These are phyloP conservation scores for Candida methanosorbosa DNA, from an alignment of 805 yeast genomes.

Conservation along the genomic window DNA sequence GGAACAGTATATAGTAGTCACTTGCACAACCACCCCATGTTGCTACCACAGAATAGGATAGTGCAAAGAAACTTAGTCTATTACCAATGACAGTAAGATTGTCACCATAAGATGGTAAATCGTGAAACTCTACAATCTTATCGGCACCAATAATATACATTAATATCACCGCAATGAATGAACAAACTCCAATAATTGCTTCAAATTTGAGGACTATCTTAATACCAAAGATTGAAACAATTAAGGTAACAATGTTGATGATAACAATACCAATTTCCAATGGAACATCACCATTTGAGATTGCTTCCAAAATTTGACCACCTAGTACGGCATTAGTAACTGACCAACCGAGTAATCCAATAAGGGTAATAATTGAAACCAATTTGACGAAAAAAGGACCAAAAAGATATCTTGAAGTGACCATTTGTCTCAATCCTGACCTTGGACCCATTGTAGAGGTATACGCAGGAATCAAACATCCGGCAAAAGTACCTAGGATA, in stretches of 20 bases:
- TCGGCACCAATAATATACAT: conserved; percentile 55
- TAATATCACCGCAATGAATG: conserved; percentile 54
- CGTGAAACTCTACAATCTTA: conserved; percentile 26
- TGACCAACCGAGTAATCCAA: conserved; percentile 91
- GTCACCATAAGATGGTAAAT: conserved; percentile 28
- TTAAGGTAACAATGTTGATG: conserved; percentile 52
- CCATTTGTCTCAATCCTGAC: conserved; percentile 87
- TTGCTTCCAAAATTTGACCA: conserved; percentile 67
- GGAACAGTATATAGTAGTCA: conserved; percentile 77
- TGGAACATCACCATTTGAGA: conserved; percentile 60
- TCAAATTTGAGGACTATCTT: conserved; percentile 63
- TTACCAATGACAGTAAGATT: conserved; percentile 47
- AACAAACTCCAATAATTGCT: conserved; percentile 59
- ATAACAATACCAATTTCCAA: conserved; percentile 68
- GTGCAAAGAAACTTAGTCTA: conserved; percentile 62
- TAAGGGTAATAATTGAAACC: conserved; percentile 59
- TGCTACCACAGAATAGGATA: conserved; percentile 69
- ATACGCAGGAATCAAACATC: conserved; percentile 73
- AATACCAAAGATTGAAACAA: conserved; percentile 74
- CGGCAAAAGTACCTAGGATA: conserved; percentile 52
- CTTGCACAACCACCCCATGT: conserved; percentile 88
- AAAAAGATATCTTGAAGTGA: conserved; percentile 67
- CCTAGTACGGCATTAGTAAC: conserved; percentile 84
- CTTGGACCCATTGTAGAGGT: conserved; percentile 85
- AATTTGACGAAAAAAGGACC: conserved; percentile 83